phyloP scores from a whole-genome alignment of 129 eudicot genomes.

The Deinandra increscens region DNA sequence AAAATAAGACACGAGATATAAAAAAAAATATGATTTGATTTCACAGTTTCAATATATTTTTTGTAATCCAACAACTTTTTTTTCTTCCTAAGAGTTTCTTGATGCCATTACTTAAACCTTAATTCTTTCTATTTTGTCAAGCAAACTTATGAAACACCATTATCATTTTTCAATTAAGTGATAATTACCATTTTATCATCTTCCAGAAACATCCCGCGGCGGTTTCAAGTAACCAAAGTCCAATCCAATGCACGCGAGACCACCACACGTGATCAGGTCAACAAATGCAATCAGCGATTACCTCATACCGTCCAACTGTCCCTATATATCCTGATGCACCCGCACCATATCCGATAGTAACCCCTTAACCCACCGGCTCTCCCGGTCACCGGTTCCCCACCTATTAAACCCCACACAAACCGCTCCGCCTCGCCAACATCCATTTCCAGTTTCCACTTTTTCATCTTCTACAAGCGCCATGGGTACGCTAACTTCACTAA shows the following conservation, averaged over 20 bases:
- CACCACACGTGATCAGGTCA: not conserved
- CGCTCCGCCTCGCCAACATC: not conserved
- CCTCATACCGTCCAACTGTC: not conserved
- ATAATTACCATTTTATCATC: not conserved
- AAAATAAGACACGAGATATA: too few relatives aligned
- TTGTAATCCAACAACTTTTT: too few relatives aligned
- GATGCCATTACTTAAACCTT: too few relatives aligned
- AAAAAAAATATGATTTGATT: too few relatives aligned
- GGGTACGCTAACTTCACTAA: conserved; percentile 11
- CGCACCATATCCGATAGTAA: conserved; percentile 5
- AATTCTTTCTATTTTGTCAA: too few relatives aligned
- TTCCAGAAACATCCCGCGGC: conserved; percentile 10
- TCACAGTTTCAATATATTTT: too few relatives aligned
- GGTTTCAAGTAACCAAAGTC: not conserved
- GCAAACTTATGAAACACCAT: too few relatives aligned
- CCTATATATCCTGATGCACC: not conserved
- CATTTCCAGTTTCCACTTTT: conserved; percentile 2
- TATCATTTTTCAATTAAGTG: too few relatives aligned
- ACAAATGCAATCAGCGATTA: conserved; percentile 15
- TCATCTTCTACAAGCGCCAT: conserved; percentile 28
- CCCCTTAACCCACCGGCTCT: conserved; percentile 7
- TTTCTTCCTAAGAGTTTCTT: too few relatives aligned
- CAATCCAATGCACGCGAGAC: conserved; percentile 8
- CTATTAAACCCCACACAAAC: conserved; percentile 21
- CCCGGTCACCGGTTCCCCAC: conserved; percentile 19